These are phyloP conservation scores for Rhodotorula diobovata DNA, from an alignment of 768 basidiomycete species.

Conservation along the genomic window DNA sequence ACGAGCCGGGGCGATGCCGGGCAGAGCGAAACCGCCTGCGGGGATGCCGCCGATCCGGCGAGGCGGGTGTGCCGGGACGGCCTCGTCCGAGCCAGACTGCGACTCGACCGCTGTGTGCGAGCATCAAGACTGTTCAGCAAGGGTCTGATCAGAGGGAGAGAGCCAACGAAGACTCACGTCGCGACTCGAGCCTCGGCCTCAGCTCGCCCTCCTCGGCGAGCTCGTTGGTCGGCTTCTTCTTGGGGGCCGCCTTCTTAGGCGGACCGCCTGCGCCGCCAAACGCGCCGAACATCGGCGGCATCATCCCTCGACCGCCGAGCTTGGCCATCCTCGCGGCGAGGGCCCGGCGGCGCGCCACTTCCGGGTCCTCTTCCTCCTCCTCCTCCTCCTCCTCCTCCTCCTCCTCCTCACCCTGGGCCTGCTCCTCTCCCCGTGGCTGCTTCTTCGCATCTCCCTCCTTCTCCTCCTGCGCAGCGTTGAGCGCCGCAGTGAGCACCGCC, in stretches of 20 bases:
- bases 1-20: constrained; percentile 22
- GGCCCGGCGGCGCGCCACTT: constrained; percentile 17
- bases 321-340: constrained; percentile 39
- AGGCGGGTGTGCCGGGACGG: constrained; percentile 3
- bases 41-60: constrained; percentile 25
- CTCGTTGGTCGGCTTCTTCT: constrained; percentile 5
- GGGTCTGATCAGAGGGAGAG: too few relatives aligned
- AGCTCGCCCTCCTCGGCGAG: constrained; percentile 13
- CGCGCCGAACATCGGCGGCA: constrained; percentile 7
- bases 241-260: constrained; percentile 5
- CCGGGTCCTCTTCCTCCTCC: constrained; percentile 38
- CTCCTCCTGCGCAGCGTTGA: background rate
- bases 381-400: constrained; percentile 17
- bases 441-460: background rate
- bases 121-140: background rate
- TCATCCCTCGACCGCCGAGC: constrained; percentile 33
- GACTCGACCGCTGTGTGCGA: background rate
- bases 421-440: too few relatives aligned
- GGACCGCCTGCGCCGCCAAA: constrained; percentile 10
- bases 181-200: background rate
- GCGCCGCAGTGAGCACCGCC: background rate
- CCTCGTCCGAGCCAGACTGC: background rate
- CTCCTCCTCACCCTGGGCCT: background rate
- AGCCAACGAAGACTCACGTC: background rate
- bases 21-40: constrained; percentile 23